Conservation (phyloP, 225 moss, liverwort and hornwort species). For the Ulota crispa region DNA sequence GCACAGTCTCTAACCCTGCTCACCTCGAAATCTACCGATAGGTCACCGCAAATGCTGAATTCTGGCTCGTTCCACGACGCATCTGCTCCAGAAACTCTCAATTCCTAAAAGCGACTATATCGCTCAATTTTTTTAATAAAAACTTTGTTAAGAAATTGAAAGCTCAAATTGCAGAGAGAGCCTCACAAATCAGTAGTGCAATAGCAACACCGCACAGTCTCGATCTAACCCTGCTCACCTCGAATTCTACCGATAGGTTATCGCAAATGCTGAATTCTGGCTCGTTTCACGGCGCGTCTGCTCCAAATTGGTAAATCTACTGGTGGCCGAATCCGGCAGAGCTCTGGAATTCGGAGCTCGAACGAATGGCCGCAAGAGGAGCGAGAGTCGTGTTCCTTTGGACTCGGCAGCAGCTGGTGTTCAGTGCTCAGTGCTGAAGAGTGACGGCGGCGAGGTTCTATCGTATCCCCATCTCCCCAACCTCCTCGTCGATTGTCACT, state of each 20-base stretch:
- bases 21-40: neutral
- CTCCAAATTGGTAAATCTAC: neutral
- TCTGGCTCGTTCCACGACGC: neutral
- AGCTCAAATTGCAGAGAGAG: neutral
- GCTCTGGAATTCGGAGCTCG: neutral
- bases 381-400: neutral
- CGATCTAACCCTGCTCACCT: neutral
- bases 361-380: neutral
- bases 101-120: no score
- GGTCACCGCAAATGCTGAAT: neutral
- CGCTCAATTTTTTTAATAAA: no score
- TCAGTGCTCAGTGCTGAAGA: neutral
- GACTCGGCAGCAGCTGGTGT: neutral
- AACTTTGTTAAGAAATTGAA: neutral
- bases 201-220: neutral
- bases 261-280: neutral
- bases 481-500: neutral
- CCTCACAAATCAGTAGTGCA: neutral
- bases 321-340: neutral
- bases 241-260: neutral
- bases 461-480: neutral
- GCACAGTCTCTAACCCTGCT: neutral
- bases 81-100: no score
- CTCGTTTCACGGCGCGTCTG: neutral
- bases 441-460: slow-evolving; percentile 2